Evolutionary conservation across 176 grass and related monocot species (phyloP), one percentile per base, ranked within the genome.

Genomic region (Chrysopogon serrulatus): DNA sequence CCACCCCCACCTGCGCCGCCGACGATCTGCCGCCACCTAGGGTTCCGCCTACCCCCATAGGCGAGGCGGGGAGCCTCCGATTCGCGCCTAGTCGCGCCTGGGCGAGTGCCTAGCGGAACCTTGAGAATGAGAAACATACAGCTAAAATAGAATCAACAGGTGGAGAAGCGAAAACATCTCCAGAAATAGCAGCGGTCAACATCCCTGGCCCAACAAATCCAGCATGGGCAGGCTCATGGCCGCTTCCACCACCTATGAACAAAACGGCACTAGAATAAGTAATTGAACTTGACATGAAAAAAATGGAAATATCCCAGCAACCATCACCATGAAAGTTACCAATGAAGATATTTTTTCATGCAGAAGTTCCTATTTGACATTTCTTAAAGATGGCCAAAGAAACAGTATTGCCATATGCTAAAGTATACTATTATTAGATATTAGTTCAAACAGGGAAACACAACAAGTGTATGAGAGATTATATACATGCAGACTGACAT

Each of bases 121-220:
- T n/a, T n/a, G n/a, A n/a, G n/a, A n/a, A n/a, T n/a, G n/a, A n/a
- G n/a, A n/a, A n/a, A n/a, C n/a, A n/a, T n/a, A n/a, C n/a, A n/a
- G n/a, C n/a, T n/a, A n/a, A n/a, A n/a, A n/a, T n/a, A n/a, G n/a
- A 95, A 83, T 93, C 89, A 69, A 95, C 89, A 16, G 92, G 92
- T 28, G 95, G 95, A 65, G 95, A 98, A 79, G 95, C 35, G 16
- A 98, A 98, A 79, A 98, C 87, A 85, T 98, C 95, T 82, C 95
- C 95, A 79, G 87, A 98, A 54, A 95, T 86, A 79, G 95, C 95
- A 57, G 95, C 92, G 57, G 95, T 98, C 87, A 98, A 79, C 95
- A 98, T 98, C 74, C 95, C 95, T 44, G 88, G 84, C 37, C 95
- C 95, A 92, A 98, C 95, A 93, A 93, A 98, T 82, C 95, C 95